Conservation (phyloP, 2,329 filamentous ascomycete species). For the Arthroderma sp. region DNA sequence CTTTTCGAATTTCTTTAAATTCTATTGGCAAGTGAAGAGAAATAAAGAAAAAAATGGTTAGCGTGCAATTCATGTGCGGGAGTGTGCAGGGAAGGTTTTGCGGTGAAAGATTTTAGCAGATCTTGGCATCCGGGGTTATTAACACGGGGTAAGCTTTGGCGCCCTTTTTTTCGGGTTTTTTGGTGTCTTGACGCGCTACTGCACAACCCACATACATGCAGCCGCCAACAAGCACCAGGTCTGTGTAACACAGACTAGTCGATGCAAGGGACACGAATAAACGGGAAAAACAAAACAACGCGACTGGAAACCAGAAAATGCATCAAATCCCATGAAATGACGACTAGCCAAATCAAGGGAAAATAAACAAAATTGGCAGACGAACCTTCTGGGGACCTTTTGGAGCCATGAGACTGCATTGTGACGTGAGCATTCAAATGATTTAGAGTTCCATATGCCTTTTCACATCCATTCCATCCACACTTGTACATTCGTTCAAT, state of each 20-base stretch:
- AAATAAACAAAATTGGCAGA: constrained; percentile 11
- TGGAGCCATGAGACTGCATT: constrained; percentile 92
- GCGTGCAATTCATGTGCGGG: background rate
- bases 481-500: constrained; percentile 99
- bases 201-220: constrained; percentile 32
- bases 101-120: constrained; percentile 8
- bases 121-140: constrained; percentile 12
- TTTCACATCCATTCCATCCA: constrained; percentile 95
- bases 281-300: constrained; percentile 17
- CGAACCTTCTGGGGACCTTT: constrained; percentile 94
- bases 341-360: background rate
- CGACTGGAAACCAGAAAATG: constrained; percentile 6
- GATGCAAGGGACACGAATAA: constrained; percentile 23
- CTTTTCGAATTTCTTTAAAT: constrained; percentile 97
- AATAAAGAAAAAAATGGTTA: constrained; percentile 16
- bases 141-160: constrained; percentile 31
- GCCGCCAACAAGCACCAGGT: constrained; percentile 30
- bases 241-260: constrained; percentile 35
- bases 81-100: background rate
- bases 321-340: background rate
- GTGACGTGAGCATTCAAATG: constrained; percentile 97
- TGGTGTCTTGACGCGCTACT: constrained; percentile 38
- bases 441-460: constrained; percentile 94
- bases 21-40: constrained; percentile 41
- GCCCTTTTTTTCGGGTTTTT: too few species aligned